Evolutionary conservation across 2,329 filamentous ascomycete species (phyloP).

Genomic region (Arachnomyces sp.): DNA sequence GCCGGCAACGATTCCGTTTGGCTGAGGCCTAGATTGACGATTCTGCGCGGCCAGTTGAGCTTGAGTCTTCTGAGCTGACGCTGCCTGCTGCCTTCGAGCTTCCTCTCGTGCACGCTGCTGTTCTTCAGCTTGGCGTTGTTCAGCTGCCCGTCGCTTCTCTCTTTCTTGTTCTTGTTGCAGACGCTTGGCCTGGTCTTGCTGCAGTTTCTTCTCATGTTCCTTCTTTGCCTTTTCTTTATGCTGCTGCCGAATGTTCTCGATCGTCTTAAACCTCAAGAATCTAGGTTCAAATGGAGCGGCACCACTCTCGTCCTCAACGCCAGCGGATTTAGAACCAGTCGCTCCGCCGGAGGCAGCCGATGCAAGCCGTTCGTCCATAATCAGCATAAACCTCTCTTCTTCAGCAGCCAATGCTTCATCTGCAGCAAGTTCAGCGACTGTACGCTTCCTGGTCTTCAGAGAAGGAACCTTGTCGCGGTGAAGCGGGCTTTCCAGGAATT

Average conservation of each 20-base stretch:
- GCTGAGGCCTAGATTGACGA: conserved; percentile 43
- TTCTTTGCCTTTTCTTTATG: conserved; percentile 60
- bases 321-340: conserved; percentile 53
- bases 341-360: conserved; percentile 52
- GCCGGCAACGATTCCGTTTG: conserved; percentile 26
- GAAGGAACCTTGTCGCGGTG: conserved; percentile 69
- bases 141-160: conserved; percentile 40
- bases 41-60: conserved; percentile 40
- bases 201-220: conserved; percentile 40
- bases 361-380: conserved; percentile 74
- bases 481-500: conserved; percentile 65
- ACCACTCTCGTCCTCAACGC: conserved; percentile 65
- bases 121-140: conserved; percentile 39
- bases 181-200: conserved; percentile 43
- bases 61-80: conserved; percentile 40
- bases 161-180: conserved; percentile 42
- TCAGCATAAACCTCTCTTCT: conserved; percentile 85
- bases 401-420: conserved; percentile 88
- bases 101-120: conserved; percentile 29
- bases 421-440: conserved; percentile 86
- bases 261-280: conserved; percentile 86
- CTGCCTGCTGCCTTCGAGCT: conserved; percentile 30
- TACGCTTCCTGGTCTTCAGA: conserved; percentile 86
- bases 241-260: conserved; percentile 74
- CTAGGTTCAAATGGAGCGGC: conserved; percentile 70